A percentile compares a stretch with the other conserved stretches of the same genome.
Conservation (phyloP, 1,139 yeast genomes). For the Debaryomyces udenii region DNA sequence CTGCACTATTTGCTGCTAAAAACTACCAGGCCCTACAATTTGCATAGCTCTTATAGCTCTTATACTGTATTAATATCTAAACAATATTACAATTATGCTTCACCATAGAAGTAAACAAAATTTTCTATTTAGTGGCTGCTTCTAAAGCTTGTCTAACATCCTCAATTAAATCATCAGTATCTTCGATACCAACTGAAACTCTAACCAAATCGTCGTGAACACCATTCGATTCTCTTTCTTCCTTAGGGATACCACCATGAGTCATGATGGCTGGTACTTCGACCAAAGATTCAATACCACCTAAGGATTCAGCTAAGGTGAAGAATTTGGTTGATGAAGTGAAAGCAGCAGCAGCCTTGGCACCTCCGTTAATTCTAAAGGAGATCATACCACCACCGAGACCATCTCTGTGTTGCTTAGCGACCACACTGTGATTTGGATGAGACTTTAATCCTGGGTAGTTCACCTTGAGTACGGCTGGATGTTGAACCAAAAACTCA, state of each 20-base stretch:
- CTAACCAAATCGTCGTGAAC: constrained; percentile 83
- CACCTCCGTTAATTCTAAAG: constrained; percentile 84
- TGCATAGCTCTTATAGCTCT: not conserved
- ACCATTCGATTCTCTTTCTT: constrained; percentile 77
- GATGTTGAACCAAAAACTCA: constrained; percentile 55
- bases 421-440: constrained; percentile 63
- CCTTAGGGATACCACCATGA: constrained; percentile 88
- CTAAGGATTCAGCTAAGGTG: constrained; percentile 87
- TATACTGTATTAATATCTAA: too few species aligned
- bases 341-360: constrained; percentile 72
- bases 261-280: constrained; percentile 95
- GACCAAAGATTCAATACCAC: constrained; percentile 84
- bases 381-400: constrained; percentile 94
- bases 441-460: constrained; percentile 81
- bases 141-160: constrained; percentile 74
- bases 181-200: constrained; percentile 88
- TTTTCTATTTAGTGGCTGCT: constrained; percentile 18
- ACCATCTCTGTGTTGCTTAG: constrained; percentile 78
- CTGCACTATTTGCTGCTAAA: constrained; percentile 6
- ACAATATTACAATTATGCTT: too few species aligned
- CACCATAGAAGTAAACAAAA: constrained; percentile 1
- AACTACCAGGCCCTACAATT: not conserved
- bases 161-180: constrained; percentile 71
- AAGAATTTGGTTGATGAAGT: constrained; percentile 75
- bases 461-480: constrained; percentile 67